Evolutionary conservation across 2,329 filamentous ascomycete species (phyloP).

Genomic region (Aureobasidium uvarum): DNA sequence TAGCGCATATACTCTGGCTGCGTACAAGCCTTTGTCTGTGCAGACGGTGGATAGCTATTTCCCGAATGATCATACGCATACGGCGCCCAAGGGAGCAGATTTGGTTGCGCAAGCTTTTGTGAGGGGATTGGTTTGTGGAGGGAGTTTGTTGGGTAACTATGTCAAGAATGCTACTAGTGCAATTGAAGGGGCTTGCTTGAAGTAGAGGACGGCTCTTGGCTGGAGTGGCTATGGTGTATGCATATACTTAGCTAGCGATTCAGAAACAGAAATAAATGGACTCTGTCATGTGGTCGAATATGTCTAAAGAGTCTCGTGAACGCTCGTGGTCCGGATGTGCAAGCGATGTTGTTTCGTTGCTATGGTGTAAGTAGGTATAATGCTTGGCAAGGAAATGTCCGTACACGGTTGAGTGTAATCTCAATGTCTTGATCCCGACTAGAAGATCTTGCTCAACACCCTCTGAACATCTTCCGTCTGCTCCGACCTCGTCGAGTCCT

Average conservation of each 20-base stretch:
- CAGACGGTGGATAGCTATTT: conserved; percentile 54
- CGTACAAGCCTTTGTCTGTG: conserved; percentile 53
- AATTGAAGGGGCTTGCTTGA: conserved; percentile 21
- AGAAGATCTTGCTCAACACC: conserved; percentile 66
- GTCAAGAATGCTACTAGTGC: conserved; percentile 27
- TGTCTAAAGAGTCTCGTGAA: too few species aligned
- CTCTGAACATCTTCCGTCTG: conserved; percentile 59
- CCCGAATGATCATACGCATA: conserved; percentile 63
- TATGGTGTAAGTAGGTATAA: not conserved
- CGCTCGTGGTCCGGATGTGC: too few species aligned
- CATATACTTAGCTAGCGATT: too few species aligned
- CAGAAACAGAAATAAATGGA: too few species aligned
- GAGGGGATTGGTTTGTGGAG: conserved; percentile 43
- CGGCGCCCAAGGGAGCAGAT: conserved; percentile 56
- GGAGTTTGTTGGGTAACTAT: conserved; percentile 20
- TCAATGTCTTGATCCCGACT: not conserved
- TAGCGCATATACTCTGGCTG: conserved; percentile 57
- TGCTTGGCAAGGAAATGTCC: not conserved
- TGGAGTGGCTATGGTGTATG: too few species aligned
- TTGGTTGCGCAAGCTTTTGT: conserved; percentile 59
- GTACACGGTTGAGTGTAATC: not conserved
- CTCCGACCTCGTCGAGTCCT: conserved; percentile 31
- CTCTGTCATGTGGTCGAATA: too few species aligned
- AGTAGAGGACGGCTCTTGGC: not conserved
- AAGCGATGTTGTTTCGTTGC: not conserved